A percentile compares a stretch with the other conserved stretches of the same genome.
These are phyloP conservation scores for Coemansia sp. DNA, from an alignment of 192 early-diverging fungal species.

Conservation along the genomic window DNA sequence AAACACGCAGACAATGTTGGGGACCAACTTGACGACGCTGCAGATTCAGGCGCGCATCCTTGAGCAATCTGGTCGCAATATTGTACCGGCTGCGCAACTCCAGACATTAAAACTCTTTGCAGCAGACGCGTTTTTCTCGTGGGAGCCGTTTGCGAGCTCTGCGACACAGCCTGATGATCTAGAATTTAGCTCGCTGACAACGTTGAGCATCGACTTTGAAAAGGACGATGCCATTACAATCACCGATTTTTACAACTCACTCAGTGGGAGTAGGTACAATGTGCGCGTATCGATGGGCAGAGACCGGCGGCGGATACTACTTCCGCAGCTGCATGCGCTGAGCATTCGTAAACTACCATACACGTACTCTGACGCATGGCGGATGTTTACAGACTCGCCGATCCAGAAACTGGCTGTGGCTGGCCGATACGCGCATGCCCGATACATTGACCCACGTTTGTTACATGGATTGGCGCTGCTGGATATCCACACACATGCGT, in stretches of 20 bases:
- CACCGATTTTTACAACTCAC: slow-evolving; percentile 19
- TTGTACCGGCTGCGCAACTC: slow-evolving; percentile 8
- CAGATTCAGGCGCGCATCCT: slow-evolving; percentile 25
- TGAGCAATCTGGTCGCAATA: neutral
- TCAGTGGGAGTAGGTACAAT: slow-evolving; percentile 5
- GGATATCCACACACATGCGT: slow-evolving; percentile 26
- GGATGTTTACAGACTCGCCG: slow-evolving; percentile 38
- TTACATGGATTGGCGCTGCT: slow-evolving; percentile 10
- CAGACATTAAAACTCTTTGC: slow-evolving; percentile 19
- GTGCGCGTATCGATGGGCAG: slow-evolving; percentile 32
- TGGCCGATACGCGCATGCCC: slow-evolving; percentile 32
- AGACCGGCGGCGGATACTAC: slow-evolving; percentile 12
- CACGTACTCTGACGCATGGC: slow-evolving; percentile 35
- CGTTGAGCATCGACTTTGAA: slow-evolving; percentile 33
- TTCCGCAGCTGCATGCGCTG: slow-evolving; percentile 18
- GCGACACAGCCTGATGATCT: neutral
- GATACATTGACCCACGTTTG: slow-evolving; percentile 19
- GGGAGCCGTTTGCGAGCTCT: slow-evolving; percentile 24
- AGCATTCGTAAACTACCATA: slow-evolving; percentile 26
- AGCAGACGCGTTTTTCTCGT: slow-evolving; percentile 35
- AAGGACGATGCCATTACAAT: slow-evolving; percentile 33
- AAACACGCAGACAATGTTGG: no score
- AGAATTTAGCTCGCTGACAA: slow-evolving; percentile 14
- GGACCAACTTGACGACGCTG: slow-evolving; percentile 10
- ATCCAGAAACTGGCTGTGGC: slow-evolving; percentile 21